Evolutionary conservation across 2,329 filamentous ascomycete species (phyloP).

Genomic region (Colletotrichum sublineola): DNA sequence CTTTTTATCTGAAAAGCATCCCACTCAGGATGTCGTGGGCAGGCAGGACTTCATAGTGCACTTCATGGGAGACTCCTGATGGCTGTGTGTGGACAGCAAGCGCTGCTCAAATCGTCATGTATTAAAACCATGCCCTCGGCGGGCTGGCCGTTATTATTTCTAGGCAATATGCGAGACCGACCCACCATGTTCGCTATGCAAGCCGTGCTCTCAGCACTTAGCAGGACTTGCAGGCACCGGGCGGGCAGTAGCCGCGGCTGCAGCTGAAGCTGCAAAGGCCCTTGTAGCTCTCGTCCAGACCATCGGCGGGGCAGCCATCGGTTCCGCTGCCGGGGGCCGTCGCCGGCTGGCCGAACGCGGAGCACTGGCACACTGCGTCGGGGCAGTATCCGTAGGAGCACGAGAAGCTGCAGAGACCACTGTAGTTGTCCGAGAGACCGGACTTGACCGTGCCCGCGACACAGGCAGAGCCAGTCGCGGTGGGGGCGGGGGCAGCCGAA

Average conservation of each 20-base stretch:
- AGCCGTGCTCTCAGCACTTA: conserved; percentile 3
- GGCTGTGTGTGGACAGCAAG: neutral
- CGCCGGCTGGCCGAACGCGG: conserved; percentile 48
- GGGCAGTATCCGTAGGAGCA: conserved; percentile 52
- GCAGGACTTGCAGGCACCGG: conserved; percentile 47
- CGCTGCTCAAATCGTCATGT: neutral
- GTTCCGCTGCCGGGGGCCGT: conserved; percentile 43
- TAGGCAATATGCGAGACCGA: too few relatives aligned
- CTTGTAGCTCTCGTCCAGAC: conserved; percentile 53
- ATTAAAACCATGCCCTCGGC: neutral
- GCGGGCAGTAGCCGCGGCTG: conserved; percentile 61
- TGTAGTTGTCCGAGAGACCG: conserved; percentile 48
- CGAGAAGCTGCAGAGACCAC: conserved; percentile 53
- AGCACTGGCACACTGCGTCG: conserved; percentile 52
- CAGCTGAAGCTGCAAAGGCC: conserved; percentile 62
- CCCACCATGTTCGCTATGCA: neutral
- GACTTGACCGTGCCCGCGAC: conserved; percentile 48
- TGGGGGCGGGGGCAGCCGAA: conserved; percentile 25
- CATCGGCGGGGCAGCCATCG: conserved; percentile 51
- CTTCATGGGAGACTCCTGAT: neutral
- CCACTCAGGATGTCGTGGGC: neutral
- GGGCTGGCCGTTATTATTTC: neutral
- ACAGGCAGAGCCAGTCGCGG: conserved; percentile 43
- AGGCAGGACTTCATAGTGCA: neutral
- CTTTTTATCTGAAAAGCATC: too few relatives aligned